Evolutionary conservation across 2,329 filamentous ascomycete species (phyloP), one percentile per base, ranked within the genome.

Genomic region (Penicillium carneum): DNA sequence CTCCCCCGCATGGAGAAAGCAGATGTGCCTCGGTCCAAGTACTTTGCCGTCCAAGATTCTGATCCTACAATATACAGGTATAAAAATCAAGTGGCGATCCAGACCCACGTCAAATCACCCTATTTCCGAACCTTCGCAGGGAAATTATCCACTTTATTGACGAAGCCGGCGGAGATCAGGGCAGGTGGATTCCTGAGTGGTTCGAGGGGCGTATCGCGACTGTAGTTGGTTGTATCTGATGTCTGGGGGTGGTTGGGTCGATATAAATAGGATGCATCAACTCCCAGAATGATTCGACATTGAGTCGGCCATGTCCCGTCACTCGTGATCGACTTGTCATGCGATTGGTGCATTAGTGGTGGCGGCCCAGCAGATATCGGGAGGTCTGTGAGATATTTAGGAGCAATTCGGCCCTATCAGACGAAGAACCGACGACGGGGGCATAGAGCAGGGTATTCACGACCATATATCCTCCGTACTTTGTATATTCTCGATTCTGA

Each of bases 121-220:
- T 69, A 73, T 59, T 70, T 73, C 57, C 64, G 57, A 46, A 58
- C 67, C 16, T 73, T 73, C 26, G 57, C 66, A 1, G 57, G 52
- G 16, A 64, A 69, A 50, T 50, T 69, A 26, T 47, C 65, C 5
- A 49, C 31, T 5, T 48, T 71, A 61, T 61, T 66, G 42, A 65
- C 57, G n/a, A 68, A 69, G 47, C 71, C 69, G 3, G 59, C 61
- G 36, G 71, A 73, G 53, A 46, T 73, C 31, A 69, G 66, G 46
- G 63, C 63, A 29, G 72, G 70, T 14, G 54, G 59, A 31, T 63
- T 69, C 56, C 33, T 72, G 59, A 55, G 57, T 33, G 63, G 61
- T 33, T 64, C 56, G 41, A 64, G 62, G 47, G 64, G 66, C 34
- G 69, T 73, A 38, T 65, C 67, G 41, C 68, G 71, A 8, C 47